Conservation (phyloP, 2,329 filamentous ascomycete genomes). For the Proliferodiscus dingleyae region DNA sequence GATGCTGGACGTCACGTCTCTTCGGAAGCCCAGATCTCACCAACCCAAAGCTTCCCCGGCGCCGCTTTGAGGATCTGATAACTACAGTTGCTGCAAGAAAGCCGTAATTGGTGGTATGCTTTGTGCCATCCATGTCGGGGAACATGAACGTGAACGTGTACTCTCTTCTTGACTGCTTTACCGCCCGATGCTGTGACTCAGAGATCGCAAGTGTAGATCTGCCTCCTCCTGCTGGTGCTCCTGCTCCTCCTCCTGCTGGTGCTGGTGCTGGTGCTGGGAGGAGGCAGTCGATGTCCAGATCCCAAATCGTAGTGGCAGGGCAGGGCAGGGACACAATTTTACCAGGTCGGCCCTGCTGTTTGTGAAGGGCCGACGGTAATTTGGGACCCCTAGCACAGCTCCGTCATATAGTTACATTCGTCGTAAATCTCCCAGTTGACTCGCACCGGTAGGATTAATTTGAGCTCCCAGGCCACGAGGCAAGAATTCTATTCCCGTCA, state of each 20-base stretch:
- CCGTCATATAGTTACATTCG: no score
- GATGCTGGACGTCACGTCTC: no score
- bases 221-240: neutral
- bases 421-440: no score
- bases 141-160: neutral
- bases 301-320: no score
- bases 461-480: no score
- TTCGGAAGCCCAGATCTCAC: neutral
- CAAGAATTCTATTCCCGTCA: no score
- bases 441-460: no score
- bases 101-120: neutral
- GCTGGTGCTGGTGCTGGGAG: neutral
- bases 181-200: constrained; percentile 16
- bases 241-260: neutral
- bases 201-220: constrained; percentile 9
- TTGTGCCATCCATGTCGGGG: constrained; percentile 1
- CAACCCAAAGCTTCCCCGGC: neutral
- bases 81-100: neutral
- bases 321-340: no score
- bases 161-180: neutral
- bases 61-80: neutral
- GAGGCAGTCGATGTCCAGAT: no score
- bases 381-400: no score
- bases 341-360: neutral
- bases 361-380: no score